Base-by-base conservation (phyloP, 176 grass and related monocot species). In the Neostapfia colusana region DNA sequence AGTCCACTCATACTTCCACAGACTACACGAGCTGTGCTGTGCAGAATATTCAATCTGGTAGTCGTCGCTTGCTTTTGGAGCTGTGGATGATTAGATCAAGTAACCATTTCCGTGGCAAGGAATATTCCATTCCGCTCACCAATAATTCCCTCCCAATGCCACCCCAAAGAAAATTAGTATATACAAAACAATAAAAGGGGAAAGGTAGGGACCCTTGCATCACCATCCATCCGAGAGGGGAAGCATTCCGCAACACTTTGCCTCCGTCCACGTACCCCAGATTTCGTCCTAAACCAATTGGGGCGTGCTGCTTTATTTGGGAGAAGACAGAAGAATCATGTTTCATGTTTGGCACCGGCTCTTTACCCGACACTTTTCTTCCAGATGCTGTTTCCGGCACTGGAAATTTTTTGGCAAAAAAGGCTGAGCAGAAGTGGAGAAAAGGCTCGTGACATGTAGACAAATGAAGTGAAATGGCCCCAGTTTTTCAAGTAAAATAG, bases 121-220 rank as follows among this genome's bases (percentile, higher is more conserved):
- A 84, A 85, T 85, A 89, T 89, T 84, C 38, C 31, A 89, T 89
- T 48, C 86, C 49, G 3, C 65, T 35, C 35, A 34, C 3, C 81
- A 89, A 81, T 77, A 85, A 77, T 77, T 89, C 57, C 6, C 28
- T 42, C 28, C 39, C 45, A 58, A 14, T 36, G 43, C 14, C 43
- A 45, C 43, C 15, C 82, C 5, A 20, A 4, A 49, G 31, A 25
- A 1, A 4, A 64, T 35, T 37, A 27, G 2, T 31, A 1, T 3
- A 31, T 31, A 31, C 1, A 1, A 18, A 3, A 7, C 18, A 18
- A 7, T 40, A 6, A 10, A 17, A 8, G 58, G 48, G 57, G 55
- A 1, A 25, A 10, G 9, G 62, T 36, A 76, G 35, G 74, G 74
- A 6, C 58, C 41, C 26, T 1, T 10, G 69, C 53, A 24, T 54